Conservation (phyloP, 306 rosid species). For the Cotoneaster glaucophyllus region DNA sequence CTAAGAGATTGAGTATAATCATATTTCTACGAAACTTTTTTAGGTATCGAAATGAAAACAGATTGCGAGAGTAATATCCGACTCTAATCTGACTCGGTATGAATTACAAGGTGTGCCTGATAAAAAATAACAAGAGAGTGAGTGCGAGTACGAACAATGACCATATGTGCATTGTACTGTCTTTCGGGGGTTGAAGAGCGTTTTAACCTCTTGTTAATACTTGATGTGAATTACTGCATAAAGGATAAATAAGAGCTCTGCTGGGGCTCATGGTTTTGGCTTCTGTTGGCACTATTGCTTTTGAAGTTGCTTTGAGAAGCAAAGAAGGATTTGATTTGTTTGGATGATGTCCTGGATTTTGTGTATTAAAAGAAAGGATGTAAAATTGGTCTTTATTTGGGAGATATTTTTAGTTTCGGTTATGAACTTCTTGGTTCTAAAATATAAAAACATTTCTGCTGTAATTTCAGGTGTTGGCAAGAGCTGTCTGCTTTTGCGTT, state of each 20-base stretch:
- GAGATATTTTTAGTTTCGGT: background rate
- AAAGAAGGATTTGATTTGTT: background rate
- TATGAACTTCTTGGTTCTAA: background rate
- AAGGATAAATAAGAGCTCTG: background rate
- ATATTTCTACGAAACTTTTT: background rate
- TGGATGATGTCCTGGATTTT: background rate
- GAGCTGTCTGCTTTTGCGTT: slow-evolving; percentile 79
- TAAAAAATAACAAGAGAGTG: background rate
- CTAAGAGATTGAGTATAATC: background rate
- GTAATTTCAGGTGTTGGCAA: slow-evolving; percentile 66
- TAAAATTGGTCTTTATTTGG: background rate
- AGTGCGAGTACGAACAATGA: background rate
- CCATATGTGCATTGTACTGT: background rate
- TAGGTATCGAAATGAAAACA: background rate
- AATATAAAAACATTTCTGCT: slow-evolving; percentile 3
- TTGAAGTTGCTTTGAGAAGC: background rate
- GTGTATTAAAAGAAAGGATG: background rate
- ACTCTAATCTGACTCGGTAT: background rate
- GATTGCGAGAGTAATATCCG: background rate
- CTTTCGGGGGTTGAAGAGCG: background rate
- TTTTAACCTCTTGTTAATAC: background rate
- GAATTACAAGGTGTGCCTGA: background rate
- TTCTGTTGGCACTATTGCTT: background rate
- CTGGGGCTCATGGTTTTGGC: background rate
- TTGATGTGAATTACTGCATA: background rate